phyloP scores from a whole-genome alignment of 1,284 basidiomycete species.

The Inonotus hispidus region DNA sequence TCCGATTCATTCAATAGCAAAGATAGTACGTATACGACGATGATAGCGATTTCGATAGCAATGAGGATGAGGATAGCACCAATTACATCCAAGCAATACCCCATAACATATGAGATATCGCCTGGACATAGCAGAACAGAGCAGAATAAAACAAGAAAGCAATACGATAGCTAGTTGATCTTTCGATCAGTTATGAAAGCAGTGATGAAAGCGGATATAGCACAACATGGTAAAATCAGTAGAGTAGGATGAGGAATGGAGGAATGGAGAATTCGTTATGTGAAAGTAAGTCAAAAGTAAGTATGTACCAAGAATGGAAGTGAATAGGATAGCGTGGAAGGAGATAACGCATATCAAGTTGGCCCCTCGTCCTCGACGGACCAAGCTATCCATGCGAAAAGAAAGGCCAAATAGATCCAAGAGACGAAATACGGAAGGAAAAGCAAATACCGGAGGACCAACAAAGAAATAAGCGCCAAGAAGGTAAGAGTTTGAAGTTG shows the following conservation, averaged over 20 bases:
- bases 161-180: background rate
- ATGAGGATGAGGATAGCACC: background rate
- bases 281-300: background rate
- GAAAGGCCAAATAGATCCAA: background rate
- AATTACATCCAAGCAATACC: background rate
- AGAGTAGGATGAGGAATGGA: background rate
- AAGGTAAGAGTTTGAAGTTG: background rate
- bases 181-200: background rate
- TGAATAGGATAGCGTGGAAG: background rate
- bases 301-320: background rate
- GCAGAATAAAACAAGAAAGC: background rate
- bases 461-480: background rate
- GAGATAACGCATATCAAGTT: no score
- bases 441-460: background rate
- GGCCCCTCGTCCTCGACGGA: no score
- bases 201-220: background rate
- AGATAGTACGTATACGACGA: background rate
- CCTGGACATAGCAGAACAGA: background rate
- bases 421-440: background rate
- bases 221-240: background rate
- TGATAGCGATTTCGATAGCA: background rate
- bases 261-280: background rate
- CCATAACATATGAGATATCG: background rate
- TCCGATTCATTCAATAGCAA: no score
- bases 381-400: no score